Base-by-base conservation (phyloP, 257 asterid species). In the Plantago ovata region DNA sequence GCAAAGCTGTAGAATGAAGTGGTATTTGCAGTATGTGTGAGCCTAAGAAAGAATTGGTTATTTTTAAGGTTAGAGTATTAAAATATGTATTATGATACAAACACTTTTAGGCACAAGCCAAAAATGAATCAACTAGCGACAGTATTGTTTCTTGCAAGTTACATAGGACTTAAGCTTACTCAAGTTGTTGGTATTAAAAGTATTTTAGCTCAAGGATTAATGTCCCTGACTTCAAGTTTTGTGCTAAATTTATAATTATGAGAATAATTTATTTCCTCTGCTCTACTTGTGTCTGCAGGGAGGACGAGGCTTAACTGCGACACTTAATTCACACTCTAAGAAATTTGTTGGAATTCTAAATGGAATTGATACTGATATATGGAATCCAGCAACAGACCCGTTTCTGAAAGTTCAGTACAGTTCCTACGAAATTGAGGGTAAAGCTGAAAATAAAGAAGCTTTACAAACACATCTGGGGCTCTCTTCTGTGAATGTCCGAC, bases 381-480 rank as follows among this genome's bases (percentile, higher is more conserved):
- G 97, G 98, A 86, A 93, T 74, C 97, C 98, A 38, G 86, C 94
- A 38, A 84, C 84, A 66, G 98, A 92, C 79, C 79, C 74, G 28
- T 72, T 75, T 66, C 76, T 93, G 54, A 77, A 84, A 77, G 95
- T 69, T 56, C 95, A 86, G 71, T 93, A 88, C 65, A 79, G 66
- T 67, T 71, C 89, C 74, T 64, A 67, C 44, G 97, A 93, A 66
- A 73, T 73, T 47, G 84, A 76, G 43, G 97, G 94, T 61, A 93
- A 89, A 77, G 75, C 74, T 52, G 84, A 82, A 75, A 93, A 93
- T 65, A 88, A 93, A 78, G 82, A 74, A 67, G 91, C 86, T 74
- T 74, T 93, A 75, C 79, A 87, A 78, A 84, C 82, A 72, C 75
- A 65, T 57, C 81, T 88, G 3, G 69, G 83, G 42, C 71, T 93